Evolutionary conservation across 148 eudicot genomes (phyloP).

Genomic region (Suaeda aralocaspica): DNA sequence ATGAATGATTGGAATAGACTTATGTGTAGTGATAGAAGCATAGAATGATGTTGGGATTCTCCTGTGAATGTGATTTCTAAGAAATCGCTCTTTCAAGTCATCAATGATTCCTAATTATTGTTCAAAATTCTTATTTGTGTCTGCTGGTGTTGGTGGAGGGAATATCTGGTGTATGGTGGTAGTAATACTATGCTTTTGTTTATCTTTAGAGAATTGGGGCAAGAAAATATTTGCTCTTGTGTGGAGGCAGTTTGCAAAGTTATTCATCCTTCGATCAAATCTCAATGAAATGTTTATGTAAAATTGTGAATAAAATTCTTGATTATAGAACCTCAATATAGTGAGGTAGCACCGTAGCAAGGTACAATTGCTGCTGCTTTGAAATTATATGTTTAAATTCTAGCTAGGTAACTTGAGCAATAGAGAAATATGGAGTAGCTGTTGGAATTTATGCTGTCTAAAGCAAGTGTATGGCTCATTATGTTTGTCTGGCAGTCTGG

Average conservation of each 20-base stretch:
- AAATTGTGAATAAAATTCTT: background rate
- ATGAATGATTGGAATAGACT: background rate
- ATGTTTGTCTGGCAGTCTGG: too few species aligned
- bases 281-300: background rate
- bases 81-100: background rate
- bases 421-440: too few species aligned
- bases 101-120: background rate
- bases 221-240: background rate
- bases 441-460: too few species aligned
- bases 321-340: too few species aligned
- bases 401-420: too few species aligned
- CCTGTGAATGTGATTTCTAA: background rate
- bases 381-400: too few species aligned
- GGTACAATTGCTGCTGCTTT: too few species aligned
- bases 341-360: too few species aligned
- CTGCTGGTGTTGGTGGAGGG: background rate
- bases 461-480: too few species aligned
- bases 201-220: background rate
- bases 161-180: background rate
- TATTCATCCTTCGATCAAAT: background rate
- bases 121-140: background rate
- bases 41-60: background rate
- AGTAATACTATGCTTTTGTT: too few species aligned
- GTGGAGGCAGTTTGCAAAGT: background rate
- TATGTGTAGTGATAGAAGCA: background rate